Conservation (phyloP, 495 filamentous ascomycete species). For the Penicillium maclennaniae region DNA sequence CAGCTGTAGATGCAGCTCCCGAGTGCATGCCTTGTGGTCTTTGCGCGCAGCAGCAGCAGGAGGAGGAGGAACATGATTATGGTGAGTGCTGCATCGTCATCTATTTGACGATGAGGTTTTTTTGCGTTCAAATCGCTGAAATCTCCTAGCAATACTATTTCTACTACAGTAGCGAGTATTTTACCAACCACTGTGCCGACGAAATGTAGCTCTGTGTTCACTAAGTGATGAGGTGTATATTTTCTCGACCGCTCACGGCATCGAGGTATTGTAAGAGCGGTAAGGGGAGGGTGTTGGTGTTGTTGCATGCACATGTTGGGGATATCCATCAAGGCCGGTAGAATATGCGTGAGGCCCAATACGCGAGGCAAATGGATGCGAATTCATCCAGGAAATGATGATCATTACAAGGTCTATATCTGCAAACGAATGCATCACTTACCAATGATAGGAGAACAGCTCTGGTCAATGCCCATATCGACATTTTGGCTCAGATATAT, state of each 20-base stretch:
- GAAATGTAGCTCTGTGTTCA: constrained; percentile 67
- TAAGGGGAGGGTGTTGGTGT: constrained; percentile 70
- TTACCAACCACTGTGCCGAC: constrained; percentile 61
- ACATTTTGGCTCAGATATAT: too few species aligned
- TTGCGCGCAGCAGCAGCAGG: neutral
- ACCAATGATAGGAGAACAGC: constrained; percentile 54
- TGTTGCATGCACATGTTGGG: constrained; percentile 70
- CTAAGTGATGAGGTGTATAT: constrained; percentile 47
- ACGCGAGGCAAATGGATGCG: constrained; percentile 52
- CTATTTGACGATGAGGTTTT: constrained; percentile 9
- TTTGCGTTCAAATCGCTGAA: too few species aligned
- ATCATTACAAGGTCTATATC: neutral
- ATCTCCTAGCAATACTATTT: constrained; percentile 48
- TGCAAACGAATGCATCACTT: constrained; percentile 13
- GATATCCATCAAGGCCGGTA: constrained; percentile 63
- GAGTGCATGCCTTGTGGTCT: neutral
- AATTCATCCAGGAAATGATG: constrained; percentile 41
- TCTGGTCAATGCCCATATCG: constrained; percentile 7
- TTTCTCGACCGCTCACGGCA: constrained; percentile 53
- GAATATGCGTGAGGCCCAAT: constrained; percentile 40
- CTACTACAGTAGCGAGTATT: constrained; percentile 60
- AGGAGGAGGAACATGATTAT: constrained; percentile 34
- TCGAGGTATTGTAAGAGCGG: constrained; percentile 63
- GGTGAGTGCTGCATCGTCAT: constrained; percentile 32
- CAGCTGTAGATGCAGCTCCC: constrained; percentile 10